Evolutionary conservation across 768 basidiomycete species (phyloP).

Genomic region (Hygrophoropsis aurantiaca): DNA sequence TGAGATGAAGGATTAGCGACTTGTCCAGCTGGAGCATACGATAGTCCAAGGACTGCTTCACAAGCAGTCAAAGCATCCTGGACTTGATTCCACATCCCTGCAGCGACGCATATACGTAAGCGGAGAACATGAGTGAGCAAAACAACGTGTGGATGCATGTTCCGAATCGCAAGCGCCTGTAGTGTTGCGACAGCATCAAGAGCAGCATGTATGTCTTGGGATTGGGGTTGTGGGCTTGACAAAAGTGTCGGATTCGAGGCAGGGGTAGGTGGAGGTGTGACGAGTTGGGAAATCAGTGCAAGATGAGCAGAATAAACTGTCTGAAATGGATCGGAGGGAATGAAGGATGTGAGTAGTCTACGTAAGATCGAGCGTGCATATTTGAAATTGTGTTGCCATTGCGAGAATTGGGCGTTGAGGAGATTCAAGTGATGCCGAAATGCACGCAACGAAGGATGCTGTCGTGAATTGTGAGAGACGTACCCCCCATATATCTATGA

Average conservation of each 20-base stretch:
- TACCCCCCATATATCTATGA: not conserved
- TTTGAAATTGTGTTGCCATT: conserved; percentile 53
- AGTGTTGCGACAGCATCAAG: conserved; percentile 34
- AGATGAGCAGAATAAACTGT: conserved; percentile 56
- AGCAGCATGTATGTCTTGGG: conserved; percentile 27
- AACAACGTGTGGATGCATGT: conserved; percentile 42
- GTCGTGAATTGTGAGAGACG: conserved; percentile 1
- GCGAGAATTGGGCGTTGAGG: conserved; percentile 60
- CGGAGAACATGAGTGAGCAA: conserved; percentile 56
- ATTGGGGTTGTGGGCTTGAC: not conserved
- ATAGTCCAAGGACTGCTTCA: conserved; percentile 19
- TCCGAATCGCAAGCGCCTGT: conserved; percentile 25
- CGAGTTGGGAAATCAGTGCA: conserved; percentile 48
- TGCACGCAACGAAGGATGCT: conserved; percentile 66
- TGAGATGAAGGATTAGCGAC: conserved; percentile 25
- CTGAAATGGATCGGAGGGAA: conserved; percentile 49
- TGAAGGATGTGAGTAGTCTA: conserved; percentile 48
- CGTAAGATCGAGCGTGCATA: conserved; percentile 60
- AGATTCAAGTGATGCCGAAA: conserved; percentile 60
- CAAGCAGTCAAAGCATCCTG: conserved; percentile 40
- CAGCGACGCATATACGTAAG: conserved; percentile 53
- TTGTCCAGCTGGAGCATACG: conserved; percentile 26
- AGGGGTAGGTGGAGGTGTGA: conserved; percentile 18
- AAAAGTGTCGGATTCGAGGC: conserved; percentile 1
- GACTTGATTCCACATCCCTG: conserved; percentile 55